Conservation (phyloP, 2,329 filamentous ascomycete species). For the Metarhizium anisopliae region DNA sequence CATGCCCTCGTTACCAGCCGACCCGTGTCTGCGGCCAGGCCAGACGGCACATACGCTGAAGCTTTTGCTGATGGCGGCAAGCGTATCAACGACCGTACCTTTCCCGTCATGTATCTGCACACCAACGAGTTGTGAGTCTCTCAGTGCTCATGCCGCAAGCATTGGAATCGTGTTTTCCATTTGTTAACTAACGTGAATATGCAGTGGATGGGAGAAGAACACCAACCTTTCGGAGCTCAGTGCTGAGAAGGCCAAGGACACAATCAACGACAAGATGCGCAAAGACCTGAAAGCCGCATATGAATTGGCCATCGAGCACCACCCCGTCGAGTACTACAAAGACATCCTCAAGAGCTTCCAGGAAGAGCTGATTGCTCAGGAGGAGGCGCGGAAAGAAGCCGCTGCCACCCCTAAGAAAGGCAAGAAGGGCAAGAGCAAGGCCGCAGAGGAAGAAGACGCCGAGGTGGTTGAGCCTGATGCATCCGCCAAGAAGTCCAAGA, state of each 20-base stretch:
- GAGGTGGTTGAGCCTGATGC: conserved; percentile 56
- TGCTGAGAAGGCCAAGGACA: conserved; percentile 58
- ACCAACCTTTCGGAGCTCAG: conserved; percentile 72
- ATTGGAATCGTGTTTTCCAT: not conserved
- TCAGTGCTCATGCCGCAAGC: not conserved
- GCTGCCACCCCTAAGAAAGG: conserved; percentile 30
- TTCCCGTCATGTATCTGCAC: conserved; percentile 87
- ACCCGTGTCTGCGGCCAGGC: conserved; percentile 72
- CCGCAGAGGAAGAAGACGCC: conserved; percentile 46
- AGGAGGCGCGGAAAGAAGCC: conserved; percentile 34
- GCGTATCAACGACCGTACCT: conserved; percentile 75
- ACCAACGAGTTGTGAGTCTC: conserved; percentile 92
- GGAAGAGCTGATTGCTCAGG: conserved; percentile 53
- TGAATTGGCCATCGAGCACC: conserved; percentile 65
- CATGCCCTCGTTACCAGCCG: conserved; percentile 65
- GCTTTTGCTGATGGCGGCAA: conserved; percentile 84
- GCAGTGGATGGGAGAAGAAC: conserved; percentile 86
- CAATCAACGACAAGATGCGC: conserved; percentile 66
- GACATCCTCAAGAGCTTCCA: conserved; percentile 61
- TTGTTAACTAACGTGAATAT: not conserved
- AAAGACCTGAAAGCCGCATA: conserved; percentile 76
- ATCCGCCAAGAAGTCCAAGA: conserved; percentile 54
- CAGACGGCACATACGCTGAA: conserved; percentile 79
- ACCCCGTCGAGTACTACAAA: conserved; percentile 78
- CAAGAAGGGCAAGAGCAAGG: conserved; percentile 41